Conservation (phyloP, 192 early-diverging fungal species). For the Helicostylum pulchrum region DNA sequence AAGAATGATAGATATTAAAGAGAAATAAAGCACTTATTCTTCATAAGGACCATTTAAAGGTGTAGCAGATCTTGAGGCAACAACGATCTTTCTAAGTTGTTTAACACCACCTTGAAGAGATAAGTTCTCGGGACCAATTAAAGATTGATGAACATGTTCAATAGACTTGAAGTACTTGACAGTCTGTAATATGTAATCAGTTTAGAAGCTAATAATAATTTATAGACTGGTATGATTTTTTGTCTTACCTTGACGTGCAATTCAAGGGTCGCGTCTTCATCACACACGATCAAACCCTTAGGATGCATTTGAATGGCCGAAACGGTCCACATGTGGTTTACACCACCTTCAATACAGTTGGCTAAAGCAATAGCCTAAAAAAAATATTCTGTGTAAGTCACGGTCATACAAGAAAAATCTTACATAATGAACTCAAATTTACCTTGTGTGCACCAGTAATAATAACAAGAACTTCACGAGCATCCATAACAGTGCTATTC, state of each 20-base stretch:
- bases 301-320: constrained; percentile 82
- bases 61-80: constrained; percentile 11
- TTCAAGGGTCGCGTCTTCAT: constrained; percentile 83
- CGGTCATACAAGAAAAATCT: background rate
- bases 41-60: constrained; percentile 10
- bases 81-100: constrained; percentile 10
- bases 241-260: constrained; percentile 67
- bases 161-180: constrained; percentile 87
- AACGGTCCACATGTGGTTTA: constrained; percentile 89
- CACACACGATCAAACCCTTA: constrained; percentile 77
- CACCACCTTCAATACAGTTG: constrained; percentile 78
- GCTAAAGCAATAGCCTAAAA: constrained; percentile 65
- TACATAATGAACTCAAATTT: constrained; percentile 5
- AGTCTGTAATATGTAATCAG: constrained; percentile 38
- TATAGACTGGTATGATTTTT: background rate
- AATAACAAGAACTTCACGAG: constrained; percentile 77
- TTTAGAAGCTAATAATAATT: background rate
- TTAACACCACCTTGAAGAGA: constrained; percentile 48
- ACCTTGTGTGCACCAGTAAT: constrained; percentile 81
- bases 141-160: constrained; percentile 72
- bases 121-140: constrained; percentile 69
- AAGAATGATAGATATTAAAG: background rate
- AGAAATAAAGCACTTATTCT: background rate
- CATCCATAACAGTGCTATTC: constrained; percentile 77
- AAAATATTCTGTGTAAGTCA: constrained; percentile 10